These are phyloP conservation scores for Podospora anserina DNA, from an alignment of 495 filamentous ascomycete species.

Conservation along the genomic window DNA sequence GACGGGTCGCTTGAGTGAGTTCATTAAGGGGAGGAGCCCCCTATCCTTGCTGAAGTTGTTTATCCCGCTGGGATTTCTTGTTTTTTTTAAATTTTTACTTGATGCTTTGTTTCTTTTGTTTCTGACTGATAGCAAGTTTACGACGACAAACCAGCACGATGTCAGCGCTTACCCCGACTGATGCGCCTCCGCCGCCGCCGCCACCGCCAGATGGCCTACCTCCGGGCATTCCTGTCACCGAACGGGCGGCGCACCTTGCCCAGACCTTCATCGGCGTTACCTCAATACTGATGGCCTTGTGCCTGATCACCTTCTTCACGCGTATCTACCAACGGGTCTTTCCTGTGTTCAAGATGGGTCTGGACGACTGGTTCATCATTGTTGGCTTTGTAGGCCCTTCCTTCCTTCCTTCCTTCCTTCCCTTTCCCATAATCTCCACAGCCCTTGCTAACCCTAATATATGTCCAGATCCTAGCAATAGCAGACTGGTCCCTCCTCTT, in stretches of 20 bases:
- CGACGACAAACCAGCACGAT: background rate
- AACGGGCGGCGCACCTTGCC: slow-evolving; percentile 22
- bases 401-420: background rate
- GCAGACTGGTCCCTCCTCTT: slow-evolving; percentile 26
- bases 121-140: background rate
- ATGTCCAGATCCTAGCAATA: slow-evolving; percentile 22
- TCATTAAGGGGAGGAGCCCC: slow-evolving; percentile 2
- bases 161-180: background rate
- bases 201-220: background rate
- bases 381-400: slow-evolving; percentile 23
- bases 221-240: slow-evolving; percentile 16
- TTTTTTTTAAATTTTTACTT: background rate
- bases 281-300: slow-evolving; percentile 19
- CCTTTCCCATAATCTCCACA: background rate
- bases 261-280: slow-evolving; percentile 23
- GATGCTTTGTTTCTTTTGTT: background rate
- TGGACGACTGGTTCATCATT: slow-evolving; percentile 28
- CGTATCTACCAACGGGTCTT: slow-evolving; percentile 26
- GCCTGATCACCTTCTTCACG: slow-evolving; percentile 20
- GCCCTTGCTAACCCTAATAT: background rate
- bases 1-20: background rate
- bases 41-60: background rate
- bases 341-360: slow-evolving; percentile 30
- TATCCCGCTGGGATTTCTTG: background rate
- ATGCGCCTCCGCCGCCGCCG: background rate